These are phyloP conservation scores for Cicer judaicum DNA, from an alignment of 306 rosid species.

Conservation along the genomic window DNA sequence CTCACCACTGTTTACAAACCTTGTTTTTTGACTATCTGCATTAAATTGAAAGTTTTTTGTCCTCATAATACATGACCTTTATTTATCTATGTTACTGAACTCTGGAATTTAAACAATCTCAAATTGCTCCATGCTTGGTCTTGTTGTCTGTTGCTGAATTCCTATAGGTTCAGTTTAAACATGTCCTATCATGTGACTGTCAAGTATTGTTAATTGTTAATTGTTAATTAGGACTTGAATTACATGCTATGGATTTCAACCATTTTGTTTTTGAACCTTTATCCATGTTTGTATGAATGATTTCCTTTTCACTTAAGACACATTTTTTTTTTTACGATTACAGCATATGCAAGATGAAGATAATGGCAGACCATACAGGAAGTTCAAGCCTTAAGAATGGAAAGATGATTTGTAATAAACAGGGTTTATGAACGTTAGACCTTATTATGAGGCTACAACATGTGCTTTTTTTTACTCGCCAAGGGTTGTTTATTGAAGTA, in stretches of 20 bases:
- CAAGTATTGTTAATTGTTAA: neutral
- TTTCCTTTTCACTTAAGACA: neutral
- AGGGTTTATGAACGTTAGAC: constrained; percentile 37
- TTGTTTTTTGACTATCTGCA: neutral
- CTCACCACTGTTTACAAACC: constrained; percentile 8
- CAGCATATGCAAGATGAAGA: constrained; percentile 99
- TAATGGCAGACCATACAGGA: constrained; percentile 84
- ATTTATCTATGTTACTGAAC: neutral
- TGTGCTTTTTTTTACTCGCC: constrained; percentile 38
- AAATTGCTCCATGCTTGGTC: constrained; percentile 3
- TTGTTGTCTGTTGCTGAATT: constrained; percentile 11
- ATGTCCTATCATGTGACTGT: neutral
- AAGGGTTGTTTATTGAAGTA: constrained; percentile 28
- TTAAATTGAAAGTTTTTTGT: neutral
- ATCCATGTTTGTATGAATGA: neutral
- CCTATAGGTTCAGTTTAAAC: neutral
- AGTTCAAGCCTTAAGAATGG: constrained; percentile 48
- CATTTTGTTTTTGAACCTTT: neutral
- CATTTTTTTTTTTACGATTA: constrained; percentile 29
- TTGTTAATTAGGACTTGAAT: neutral
- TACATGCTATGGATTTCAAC: neutral
- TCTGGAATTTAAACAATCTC: neutral
- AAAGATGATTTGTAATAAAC: constrained; percentile 50
- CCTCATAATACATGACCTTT: neutral
- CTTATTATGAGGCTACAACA: constrained; percentile 44